These are phyloP conservation scores for Ulvella scutata DNA, from an alignment of 139 green algal genomes.

Conservation along the genomic window DNA sequence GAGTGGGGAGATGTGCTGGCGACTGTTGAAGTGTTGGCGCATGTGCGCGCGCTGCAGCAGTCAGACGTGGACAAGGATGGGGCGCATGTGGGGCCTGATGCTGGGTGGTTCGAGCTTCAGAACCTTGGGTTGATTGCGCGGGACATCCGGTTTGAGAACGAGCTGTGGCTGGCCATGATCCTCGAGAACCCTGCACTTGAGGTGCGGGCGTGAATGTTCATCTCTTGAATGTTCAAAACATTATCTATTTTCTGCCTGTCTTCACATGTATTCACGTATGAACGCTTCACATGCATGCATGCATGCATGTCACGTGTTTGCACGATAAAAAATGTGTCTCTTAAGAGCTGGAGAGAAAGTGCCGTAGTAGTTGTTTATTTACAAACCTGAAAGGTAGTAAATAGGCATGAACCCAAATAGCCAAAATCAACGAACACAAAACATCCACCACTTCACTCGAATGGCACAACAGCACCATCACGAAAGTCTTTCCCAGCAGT, in stretches of 20 bases:
- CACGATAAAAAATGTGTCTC: neutral
- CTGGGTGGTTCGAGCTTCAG: conserved; percentile 29
- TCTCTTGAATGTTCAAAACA: conserved; percentile 21
- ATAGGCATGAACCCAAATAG: no score
- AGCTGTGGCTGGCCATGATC: conserved; percentile 75
- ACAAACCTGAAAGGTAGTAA: no score
- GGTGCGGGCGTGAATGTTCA: conserved; percentile 35
- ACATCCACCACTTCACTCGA: no score
- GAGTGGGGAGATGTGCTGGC: neutral
- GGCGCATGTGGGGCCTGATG: neutral
- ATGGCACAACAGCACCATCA: no score
- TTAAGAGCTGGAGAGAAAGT: neutral
- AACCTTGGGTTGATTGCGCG: conserved; percentile 50
- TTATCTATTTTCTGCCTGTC: neutral
- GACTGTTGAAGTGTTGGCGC: conserved; percentile 9
- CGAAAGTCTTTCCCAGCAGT: no score
- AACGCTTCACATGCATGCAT: neutral
- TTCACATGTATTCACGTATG: neutral
- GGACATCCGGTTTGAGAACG: conserved; percentile 54
- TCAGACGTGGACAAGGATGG: neutral
- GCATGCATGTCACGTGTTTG: no score
- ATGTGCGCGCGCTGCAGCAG: conserved; percentile 9
- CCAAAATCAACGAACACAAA: no score
- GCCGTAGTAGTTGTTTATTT: no score
- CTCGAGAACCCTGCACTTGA: conserved; percentile 36